Conservation (phyloP, 257 asterid species). For the Avicennia marina region DNA sequence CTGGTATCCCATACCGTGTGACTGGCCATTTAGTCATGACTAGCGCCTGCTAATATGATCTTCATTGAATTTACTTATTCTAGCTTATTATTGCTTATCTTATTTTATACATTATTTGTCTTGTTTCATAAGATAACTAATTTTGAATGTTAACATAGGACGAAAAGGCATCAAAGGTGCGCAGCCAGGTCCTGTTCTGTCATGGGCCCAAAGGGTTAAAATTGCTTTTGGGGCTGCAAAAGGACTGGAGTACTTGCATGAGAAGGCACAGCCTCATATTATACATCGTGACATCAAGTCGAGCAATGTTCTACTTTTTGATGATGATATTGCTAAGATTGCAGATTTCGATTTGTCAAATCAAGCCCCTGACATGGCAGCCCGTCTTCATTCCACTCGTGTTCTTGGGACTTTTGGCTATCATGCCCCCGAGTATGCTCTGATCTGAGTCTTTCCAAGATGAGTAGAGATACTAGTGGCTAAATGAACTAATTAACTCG, state of each 20-base stretch:
- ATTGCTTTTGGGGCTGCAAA: constrained; percentile 78
- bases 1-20: no score
- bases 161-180: constrained; percentile 79
- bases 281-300: constrained; percentile 81
- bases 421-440: constrained; percentile 77
- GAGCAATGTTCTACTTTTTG: constrained; percentile 65
- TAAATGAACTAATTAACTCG: background rate
- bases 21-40: no score
- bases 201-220: constrained; percentile 69
- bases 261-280: constrained; percentile 67
- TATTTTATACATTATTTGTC: background rate
- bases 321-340: constrained; percentile 69
- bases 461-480: background rate
- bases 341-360: constrained; percentile 77
- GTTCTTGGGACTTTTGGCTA: constrained; percentile 86
- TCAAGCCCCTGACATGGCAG: constrained; percentile 81
- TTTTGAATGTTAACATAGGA: constrained; percentile 32
- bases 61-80: no score
- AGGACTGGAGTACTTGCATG: constrained; percentile 75
- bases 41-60: no score
- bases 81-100: no score
- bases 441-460: background rate
- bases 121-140: background rate
- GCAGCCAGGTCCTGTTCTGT: constrained; percentile 69
- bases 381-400: constrained; percentile 85